phyloP scores from a whole-genome alignment of 192 early-diverging fungal species.

The Rhizophagus sp. region DNA sequence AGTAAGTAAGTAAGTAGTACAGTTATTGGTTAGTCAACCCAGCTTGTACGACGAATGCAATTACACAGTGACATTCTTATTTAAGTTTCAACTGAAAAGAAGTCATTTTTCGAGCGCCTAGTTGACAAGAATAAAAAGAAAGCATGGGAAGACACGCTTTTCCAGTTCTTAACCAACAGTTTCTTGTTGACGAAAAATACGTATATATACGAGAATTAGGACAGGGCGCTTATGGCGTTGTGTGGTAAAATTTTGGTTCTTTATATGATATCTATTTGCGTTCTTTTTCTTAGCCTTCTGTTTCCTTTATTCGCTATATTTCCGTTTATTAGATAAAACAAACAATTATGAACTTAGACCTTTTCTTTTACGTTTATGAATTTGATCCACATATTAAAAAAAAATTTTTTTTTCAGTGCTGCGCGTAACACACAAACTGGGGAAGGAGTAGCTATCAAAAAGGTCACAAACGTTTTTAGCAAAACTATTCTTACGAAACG shows the following conservation, averaged over 20 bases:
- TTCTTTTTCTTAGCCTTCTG: not conserved
- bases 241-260: conserved; percentile 61
- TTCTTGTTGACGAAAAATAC: conserved; percentile 60
- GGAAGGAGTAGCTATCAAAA: conserved; percentile 86
- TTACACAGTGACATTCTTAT: not conserved
- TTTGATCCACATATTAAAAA: not conserved
- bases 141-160: conserved; percentile 48
- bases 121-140: conserved; percentile 7
- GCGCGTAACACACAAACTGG: conserved; percentile 72
- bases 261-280: not conserved
- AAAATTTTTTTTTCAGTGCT: conserved; percentile 51
- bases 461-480: conserved; percentile 81
- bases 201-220: conserved; percentile 80
- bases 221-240: conserved; percentile 89
- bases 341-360: not conserved
- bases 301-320: not conserved
- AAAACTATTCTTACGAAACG: conserved; percentile 87
- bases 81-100: not conserved
- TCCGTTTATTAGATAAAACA: not conserved
- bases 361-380: not conserved
- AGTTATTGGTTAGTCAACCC: not conserved
- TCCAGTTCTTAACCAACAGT: conserved; percentile 49
- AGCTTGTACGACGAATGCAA: not conserved
- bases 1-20: no score
- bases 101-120: not conserved